Evolutionary conservation across 1,284 basidiomycete genomes (phyloP).

Genomic region (Ceratobasidium sp.): DNA sequence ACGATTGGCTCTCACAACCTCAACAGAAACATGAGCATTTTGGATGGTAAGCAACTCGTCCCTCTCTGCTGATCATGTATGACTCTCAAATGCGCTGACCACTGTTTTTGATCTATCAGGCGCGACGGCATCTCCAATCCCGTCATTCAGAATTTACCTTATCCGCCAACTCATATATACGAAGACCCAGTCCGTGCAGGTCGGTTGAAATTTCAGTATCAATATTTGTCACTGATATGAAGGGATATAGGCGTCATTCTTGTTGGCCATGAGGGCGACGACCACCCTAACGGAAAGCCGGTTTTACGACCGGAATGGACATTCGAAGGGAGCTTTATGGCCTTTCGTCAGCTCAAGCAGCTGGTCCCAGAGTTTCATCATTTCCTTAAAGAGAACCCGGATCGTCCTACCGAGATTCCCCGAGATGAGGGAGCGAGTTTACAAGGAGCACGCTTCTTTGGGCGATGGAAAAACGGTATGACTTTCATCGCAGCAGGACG

Average conservation of each 20-base stretch:
- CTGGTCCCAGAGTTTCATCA: slow-evolving; percentile 3
- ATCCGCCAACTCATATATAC: background rate
- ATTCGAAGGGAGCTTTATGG: slow-evolving; percentile 4
- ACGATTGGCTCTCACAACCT: background rate
- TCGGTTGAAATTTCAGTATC: background rate
- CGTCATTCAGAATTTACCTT: background rate
- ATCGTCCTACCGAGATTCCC: no score
- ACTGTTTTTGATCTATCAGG: background rate
- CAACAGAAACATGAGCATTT: slow-evolving; percentile 7
- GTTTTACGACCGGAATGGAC: background rate
- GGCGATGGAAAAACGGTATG: slow-evolving; percentile 8
- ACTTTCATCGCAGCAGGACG: background rate
- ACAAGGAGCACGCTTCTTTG: background rate
- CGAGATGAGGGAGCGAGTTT: background rate
- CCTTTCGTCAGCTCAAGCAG: background rate
- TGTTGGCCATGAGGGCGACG: background rate
- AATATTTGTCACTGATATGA: background rate
- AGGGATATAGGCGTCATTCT: background rate
- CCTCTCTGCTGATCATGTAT: background rate
- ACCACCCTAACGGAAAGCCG: no score
- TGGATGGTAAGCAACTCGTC: background rate
- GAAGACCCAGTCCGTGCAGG: background rate
- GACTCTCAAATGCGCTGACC: background rate
- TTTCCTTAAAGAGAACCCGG: background rate
- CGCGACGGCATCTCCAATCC: slow-evolving; percentile 4